Evolutionary conservation across 345 rosid species (phyloP).

Genomic region (Eucalyptus cloeziana): DNA sequence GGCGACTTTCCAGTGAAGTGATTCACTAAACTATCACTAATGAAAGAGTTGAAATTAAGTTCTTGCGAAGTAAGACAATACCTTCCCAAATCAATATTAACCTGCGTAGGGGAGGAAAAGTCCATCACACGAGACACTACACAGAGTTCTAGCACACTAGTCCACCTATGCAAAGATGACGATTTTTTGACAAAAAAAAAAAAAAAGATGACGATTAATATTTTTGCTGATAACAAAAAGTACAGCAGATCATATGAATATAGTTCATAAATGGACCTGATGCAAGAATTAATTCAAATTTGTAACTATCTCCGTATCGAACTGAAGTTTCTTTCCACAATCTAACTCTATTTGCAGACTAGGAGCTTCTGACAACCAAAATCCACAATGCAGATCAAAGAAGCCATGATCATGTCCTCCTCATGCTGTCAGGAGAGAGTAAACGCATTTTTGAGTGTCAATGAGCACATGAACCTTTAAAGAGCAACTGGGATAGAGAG

Average conservation of each 20-base stretch:
- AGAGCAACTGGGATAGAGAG: neutral
- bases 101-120: slow-evolving; percentile 20
- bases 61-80: slow-evolving; percentile 7
- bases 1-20: slow-evolving; percentile 60
- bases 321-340: slow-evolving; percentile 73
- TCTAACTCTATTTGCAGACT: slow-evolving; percentile 81
- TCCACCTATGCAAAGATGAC: neutral
- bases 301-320: slow-evolving; percentile 70
- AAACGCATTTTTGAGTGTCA: neutral
- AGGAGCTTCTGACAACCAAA: slow-evolving; percentile 71
- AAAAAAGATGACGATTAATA: too few species aligned
- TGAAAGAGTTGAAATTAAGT: slow-evolving; percentile 10
- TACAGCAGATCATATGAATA: neutral
- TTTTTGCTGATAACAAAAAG: neutral
- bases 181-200: too few species aligned
- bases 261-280: neutral
- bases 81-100: slow-evolving; percentile 23
- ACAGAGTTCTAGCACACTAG: neutral
- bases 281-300: neutral
- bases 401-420: slow-evolving; percentile 71
- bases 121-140: neutral
- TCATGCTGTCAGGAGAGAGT: slow-evolving; percentile 33
- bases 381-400: slow-evolving; percentile 79
- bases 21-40: slow-evolving; percentile 27
- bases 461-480: neutral